Evolutionary conservation across 805 yeast genomes (phyloP), one percentile per base, ranked within the genome.

Genomic region (Kazachstania martiniae): DNA sequence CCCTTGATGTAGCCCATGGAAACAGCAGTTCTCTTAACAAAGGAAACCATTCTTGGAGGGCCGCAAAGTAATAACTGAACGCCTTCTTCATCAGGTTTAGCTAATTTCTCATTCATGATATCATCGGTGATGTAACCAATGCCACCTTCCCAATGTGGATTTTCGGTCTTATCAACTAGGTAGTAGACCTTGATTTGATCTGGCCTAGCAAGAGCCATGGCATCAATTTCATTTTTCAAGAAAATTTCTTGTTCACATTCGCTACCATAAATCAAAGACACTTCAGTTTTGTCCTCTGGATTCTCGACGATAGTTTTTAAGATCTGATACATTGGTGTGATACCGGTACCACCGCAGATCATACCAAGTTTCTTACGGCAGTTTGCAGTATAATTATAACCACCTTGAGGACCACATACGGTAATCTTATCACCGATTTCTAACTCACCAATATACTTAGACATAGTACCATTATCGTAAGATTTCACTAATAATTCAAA

Each of bases 321-420:
- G 44, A 86, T 77, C 65, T 86, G 95, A 60, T 75, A 84, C 95
- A 86, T 86, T 55, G 95, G 95, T 6, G 95, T 80, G 49, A 86
- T 80, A 56, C 96, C 96, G 24, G 96, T 84, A 51, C 96, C 97
- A 45, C 96, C 96, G 26, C 95, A 94, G 43, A 89, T 76, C 96
- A 87, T 87, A 34, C 80, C 85, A 38, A 87, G 67, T 38, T 70
- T 68, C 37, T 68, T 63, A 36, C 72, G 76, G 76, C 79, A 75
- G 61, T 82, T 83, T 45, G 93, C 85, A 33, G 73, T 65, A 62
- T 87, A 87, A 40, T 75, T 70, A 66, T 82, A 85, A 49, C 74
- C 74, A 6, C 97, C 96, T 61, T 82, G 83, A 47, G 97, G 97
- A 18, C 97, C 95, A 53, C 81, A 72, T 1, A 85, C 79, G 31